phyloP scores from a whole-genome alignment of 2,329 filamentous ascomycete species.

The Aspergillus amoenus region DNA sequence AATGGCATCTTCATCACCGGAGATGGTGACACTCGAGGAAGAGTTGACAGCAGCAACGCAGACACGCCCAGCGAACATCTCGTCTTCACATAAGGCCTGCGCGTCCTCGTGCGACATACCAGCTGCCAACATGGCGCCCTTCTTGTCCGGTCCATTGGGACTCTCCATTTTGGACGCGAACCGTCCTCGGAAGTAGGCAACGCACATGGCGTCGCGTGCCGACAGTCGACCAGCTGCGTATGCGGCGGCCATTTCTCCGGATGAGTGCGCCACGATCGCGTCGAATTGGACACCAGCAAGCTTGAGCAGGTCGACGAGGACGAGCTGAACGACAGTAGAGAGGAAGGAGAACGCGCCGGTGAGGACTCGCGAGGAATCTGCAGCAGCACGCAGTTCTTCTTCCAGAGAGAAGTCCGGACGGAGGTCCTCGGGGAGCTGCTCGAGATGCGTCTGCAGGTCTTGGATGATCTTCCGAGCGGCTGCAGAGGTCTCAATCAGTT shows the following conservation, averaged over 20 bases:
- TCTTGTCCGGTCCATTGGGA: conserved; percentile 28
- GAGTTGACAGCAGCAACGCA: conserved; percentile 7
- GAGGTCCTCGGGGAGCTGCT: neutral
- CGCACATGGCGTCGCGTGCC: conserved; percentile 36
- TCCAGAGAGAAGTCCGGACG: neutral
- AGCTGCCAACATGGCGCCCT: neutral
- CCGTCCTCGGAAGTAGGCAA: conserved; percentile 46
- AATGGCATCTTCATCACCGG: conserved; percentile 2
- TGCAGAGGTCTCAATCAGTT: neutral
- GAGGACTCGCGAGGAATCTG: conserved; percentile 20
- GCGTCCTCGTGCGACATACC: neutral
- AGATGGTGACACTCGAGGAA: conserved; percentile 4
- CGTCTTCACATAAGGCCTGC: neutral
- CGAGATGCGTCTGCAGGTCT: conserved; percentile 1
- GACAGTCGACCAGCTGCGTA: conserved; percentile 21
- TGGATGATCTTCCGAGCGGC: neutral
- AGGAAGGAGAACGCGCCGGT: conserved; percentile 26
- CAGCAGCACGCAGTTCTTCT: neutral
- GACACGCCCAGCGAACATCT: neutral
- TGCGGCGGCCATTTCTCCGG: conserved; percentile 43
- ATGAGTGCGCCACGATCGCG: conserved; percentile 30
- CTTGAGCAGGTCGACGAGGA: conserved; percentile 28
- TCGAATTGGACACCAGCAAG: conserved; percentile 25
- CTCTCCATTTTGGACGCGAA: conserved; percentile 6
- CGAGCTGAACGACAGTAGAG: conserved; percentile 32